Percentiles rank a stretch among this genome's conserved stretches.
Conservation (phyloP, 306 rosid species). For the Lablab purpureus region DNA sequence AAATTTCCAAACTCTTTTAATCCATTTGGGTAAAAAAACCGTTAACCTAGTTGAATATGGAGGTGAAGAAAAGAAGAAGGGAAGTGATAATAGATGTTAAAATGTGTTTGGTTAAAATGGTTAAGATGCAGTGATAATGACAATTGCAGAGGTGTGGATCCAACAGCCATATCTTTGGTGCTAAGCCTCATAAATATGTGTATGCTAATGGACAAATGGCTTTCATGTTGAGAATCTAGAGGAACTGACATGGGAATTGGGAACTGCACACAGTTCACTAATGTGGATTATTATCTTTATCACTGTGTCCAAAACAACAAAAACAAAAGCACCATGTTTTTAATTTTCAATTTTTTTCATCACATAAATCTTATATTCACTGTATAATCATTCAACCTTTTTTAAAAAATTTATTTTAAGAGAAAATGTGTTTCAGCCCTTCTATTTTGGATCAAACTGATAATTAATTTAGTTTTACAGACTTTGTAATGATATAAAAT, state of each 20-base stretch:
- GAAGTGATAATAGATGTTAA: not conserved
- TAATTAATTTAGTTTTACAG: too few species aligned
- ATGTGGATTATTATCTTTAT: not conserved
- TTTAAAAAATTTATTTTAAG: too few species aligned
- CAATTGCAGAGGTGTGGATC: constrained; percentile 30
- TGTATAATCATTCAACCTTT: not conserved
- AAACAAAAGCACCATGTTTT: not conserved
- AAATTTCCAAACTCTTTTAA: too few species aligned
- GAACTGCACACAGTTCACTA: constrained; percentile 7
- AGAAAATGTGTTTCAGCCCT: too few species aligned
- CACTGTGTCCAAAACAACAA: not conserved
- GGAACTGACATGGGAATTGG: constrained; percentile 1
- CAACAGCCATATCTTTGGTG: constrained; percentile 8
- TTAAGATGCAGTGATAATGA: constrained; percentile 3
- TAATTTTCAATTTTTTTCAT: not conserved
- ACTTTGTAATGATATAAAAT: too few species aligned
- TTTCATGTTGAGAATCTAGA: constrained; percentile 23
- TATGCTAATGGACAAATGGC: constrained; percentile 9
- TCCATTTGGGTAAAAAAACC: too few species aligned
- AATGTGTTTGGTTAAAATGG: constrained; percentile 30
- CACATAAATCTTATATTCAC: not conserved
- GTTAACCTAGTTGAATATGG: not conserved
- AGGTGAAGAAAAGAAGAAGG: not conserved
- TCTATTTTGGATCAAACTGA: too few species aligned
- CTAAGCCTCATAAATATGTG: constrained; percentile 16